Base-by-base conservation (phyloP, 441 rosid species). In the Populus trichocarpa region DNA sequence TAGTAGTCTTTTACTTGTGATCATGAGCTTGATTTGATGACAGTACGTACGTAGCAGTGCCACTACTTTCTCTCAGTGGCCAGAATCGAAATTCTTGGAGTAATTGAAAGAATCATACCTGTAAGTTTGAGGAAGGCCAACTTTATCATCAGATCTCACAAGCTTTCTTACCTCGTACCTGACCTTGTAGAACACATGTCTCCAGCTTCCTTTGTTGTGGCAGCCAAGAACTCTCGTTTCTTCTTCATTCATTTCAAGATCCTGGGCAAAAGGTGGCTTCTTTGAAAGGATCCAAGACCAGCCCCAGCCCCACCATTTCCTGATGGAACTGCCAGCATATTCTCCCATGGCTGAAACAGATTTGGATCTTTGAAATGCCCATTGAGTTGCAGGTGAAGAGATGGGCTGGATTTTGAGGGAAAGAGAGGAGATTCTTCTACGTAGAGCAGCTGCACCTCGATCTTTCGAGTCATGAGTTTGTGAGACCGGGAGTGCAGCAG, bases 281-380 rank as follows among this genome's bases (percentile, higher is more conserved):
- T 87, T 84, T 4, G 94, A 92, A 2, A 89, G 80, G 78, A 95
- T 81, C 95, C 97, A 93, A 6, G 90, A 83, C 89, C 97, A 91
- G 20, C 93, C 85, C 93, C 90, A 87, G 66, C 88, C 88, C 97
- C 98, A 95, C 95, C 97, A 95, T 74, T 89, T 86, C 75, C 87
- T 84, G 20, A 91, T 73, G 16, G 95, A 93, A 75, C 75, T 88
- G 0, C 90, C 89, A 0, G 90, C 87, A 57, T 81, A 77, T 4
- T 84, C 89, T 50, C 91, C 97, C 87, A 88, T 83, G 69, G 90
- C 87, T 4, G 92, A 84, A 7, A 91, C 83, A 0, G 97, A 93
- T 73, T 90, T 90, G 46, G 94, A 90, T 85, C 91, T 83, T 9
- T 79, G 88, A 50, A 87, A 85, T 2, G 85, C 79, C 87, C 92